phyloP scores from a whole-genome alignment of 139 green algal genomes.

The Chlamydomonas schloesseri region DNA sequence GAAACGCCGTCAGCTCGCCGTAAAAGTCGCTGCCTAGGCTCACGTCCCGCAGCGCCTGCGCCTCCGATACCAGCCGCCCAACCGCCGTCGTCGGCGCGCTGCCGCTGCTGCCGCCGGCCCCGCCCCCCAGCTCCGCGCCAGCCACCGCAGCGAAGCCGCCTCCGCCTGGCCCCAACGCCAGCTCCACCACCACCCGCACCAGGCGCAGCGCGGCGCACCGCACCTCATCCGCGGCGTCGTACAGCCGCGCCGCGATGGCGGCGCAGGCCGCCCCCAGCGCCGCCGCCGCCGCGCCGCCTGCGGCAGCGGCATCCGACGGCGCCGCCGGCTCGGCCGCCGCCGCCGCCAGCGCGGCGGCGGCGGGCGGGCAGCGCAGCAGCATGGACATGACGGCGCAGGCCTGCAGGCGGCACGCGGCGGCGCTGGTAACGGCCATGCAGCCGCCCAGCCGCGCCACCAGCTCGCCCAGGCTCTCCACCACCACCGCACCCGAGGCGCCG shows the following conservation, averaged over 20 bases:
- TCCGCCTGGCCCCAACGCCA: background rate
- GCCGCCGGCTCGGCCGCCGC: background rate
- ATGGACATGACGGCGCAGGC: constrained; percentile 1
- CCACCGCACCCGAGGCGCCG: background rate
- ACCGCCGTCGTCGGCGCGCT: background rate
- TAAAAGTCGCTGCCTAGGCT: constrained; percentile 10
- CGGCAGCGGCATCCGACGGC: background rate
- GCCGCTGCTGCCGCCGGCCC: background rate
- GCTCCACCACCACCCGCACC: constrained; percentile 4
- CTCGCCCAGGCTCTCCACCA: background rate
- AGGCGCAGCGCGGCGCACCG: constrained; percentile 22
- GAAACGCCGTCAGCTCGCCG: constrained; percentile 7
- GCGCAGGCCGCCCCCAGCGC: background rate
- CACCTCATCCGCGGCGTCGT: constrained; percentile 36
- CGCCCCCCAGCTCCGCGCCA: background rate
- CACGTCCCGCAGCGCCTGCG: constrained; percentile 21
- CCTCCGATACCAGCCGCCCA: constrained; percentile 5
- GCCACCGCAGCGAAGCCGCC: background rate
- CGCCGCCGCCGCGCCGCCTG: background rate
- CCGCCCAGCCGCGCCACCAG: constrained; percentile 12
- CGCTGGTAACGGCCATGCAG: constrained; percentile 8
- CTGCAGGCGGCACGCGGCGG: constrained; percentile 20
- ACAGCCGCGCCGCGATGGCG: constrained; percentile 2
- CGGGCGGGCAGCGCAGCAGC: background rate
- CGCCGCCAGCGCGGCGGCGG: background rate